Evolutionary conservation across 2,329 filamentous ascomycete genomes (phyloP).

Genomic region (Tolypocladium tropicale): DNA sequence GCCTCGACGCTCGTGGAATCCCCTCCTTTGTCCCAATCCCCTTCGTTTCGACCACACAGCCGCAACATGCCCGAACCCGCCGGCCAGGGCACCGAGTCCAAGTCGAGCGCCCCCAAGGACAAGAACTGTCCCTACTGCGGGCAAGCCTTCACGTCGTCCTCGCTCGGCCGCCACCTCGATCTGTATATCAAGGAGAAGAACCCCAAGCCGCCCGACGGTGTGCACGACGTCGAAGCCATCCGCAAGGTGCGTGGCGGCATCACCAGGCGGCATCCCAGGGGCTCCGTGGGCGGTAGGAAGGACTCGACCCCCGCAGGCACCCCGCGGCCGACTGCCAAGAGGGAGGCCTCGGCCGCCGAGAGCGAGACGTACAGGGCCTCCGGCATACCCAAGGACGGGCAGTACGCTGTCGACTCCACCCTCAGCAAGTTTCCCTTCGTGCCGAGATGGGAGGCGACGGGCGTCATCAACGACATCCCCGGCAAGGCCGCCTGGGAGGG

Average conservation of each 20-base stretch:
- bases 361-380: slow-evolving; percentile 25
- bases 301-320: slow-evolving; percentile 48
- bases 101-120: slow-evolving; percentile 57
- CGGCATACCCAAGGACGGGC: slow-evolving; percentile 29
- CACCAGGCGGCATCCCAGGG: slow-evolving; percentile 73
- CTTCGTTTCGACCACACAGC: not conserved
- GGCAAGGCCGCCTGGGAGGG: slow-evolving; percentile 22
- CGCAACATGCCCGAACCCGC: slow-evolving; percentile 21
- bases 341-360: slow-evolving; percentile 29
- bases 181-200: slow-evolving; percentile 92
- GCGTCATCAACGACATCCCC: slow-evolving; percentile 67
- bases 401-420: slow-evolving; percentile 33
- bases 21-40: slow-evolving; percentile 4
- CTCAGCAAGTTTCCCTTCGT: slow-evolving; percentile 45
- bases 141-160: slow-evolving; percentile 87
- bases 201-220: slow-evolving; percentile 73
- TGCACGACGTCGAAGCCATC: slow-evolving; percentile 88
- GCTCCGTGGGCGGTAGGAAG: slow-evolving; percentile 47
- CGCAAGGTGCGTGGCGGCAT: slow-evolving; percentile 73
- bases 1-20: slow-evolving; percentile 3
- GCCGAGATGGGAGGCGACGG: slow-evolving; percentile 65
- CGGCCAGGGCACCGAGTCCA: slow-evolving; percentile 24
- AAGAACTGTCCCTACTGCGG: slow-evolving; percentile 80
- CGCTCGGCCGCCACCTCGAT: slow-evolving; percentile 85
- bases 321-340: slow-evolving; percentile 30